phyloP scores from a whole-genome alignment of 768 basidiomycete species.

The Rhizopogon salebrosus region DNA sequence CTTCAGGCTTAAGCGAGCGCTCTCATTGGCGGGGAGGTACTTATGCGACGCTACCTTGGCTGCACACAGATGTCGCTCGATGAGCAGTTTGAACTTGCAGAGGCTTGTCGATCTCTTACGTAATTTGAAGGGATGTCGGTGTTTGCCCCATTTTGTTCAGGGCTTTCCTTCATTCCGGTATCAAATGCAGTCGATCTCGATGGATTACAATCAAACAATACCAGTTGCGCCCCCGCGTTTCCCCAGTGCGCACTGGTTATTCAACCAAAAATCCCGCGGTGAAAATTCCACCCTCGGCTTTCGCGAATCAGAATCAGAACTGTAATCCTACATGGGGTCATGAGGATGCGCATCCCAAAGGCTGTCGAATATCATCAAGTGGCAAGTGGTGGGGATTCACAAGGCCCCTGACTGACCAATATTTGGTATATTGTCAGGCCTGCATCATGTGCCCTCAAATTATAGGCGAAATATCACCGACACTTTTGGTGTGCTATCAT shows the following conservation, averaged over 20 bases:
- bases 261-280: not conserved
- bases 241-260: not conserved
- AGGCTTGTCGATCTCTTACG: too few relatives aligned
- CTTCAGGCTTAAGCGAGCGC: too few relatives aligned
- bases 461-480: not conserved
- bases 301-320: not conserved
- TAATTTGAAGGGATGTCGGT: too few relatives aligned
- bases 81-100: too few relatives aligned
- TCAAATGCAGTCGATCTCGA: not conserved
- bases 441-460: not conserved
- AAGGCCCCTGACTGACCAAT: not conserved
- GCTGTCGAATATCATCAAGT: too few relatives aligned
- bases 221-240: not conserved
- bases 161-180: not conserved
- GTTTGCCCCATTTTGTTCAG: not conserved
- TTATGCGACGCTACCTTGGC: too few relatives aligned
- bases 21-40: too few relatives aligned
- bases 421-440: too few relatives aligned
- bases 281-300: not conserved
- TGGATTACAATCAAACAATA: not conserved
- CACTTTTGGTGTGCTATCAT: not conserved
- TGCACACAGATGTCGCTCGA: too few relatives aligned
- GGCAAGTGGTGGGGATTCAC: too few relatives aligned
- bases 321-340: not conserved
- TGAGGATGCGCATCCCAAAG: not conserved